Evolutionary conservation across 2,329 filamentous ascomycete species (phyloP), one percentile per base, ranked within the genome.

Genomic region (Ceratocystiopsis sp.): DNA sequence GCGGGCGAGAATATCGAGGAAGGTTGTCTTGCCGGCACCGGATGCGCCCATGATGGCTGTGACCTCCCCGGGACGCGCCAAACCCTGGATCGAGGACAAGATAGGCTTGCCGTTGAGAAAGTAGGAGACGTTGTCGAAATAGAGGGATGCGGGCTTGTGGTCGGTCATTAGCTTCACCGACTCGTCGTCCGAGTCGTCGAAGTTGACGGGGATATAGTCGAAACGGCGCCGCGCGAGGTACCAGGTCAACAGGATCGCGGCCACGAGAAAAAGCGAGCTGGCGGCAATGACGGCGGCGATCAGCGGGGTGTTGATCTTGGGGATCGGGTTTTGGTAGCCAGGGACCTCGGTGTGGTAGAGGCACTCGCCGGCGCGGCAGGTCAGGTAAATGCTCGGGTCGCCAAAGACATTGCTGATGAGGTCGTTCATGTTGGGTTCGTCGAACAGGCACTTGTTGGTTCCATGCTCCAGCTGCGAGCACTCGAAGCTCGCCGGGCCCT

Each of bases 41-140:
- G 91, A 98, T 9, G 91, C 89, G 45, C 91, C 91, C 89, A 98
- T 98, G 54, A 98, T 93, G 10, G 91, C 91, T 51, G 89, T 84
- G 9, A 96, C 75, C 58, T 98, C 86, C n/a, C 93, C 93, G 3
- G 89, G 86, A 51, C 82, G 81, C n/a, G 89, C 87, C 37, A 85
- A 78, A 39, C 91, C 91, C 50, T 80, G 78, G 33, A 98, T 80
- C 14, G 73, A 75, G 15, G 72, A 71, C 3, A 98, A 67, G 39
- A 98, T 95, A 42, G 82, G 71, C 61, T 84, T 95, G 35, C 85
- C 85, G 50, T 93, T 93, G 35, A 98, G 69, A 18, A 72, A 69
- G 57, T 98, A 98, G 0, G 78, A 76, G 3, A 98, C 81, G 46
- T 93, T 80, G 45, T 93, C 78, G 53, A 95, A 98, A 50, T 84